Base-by-base conservation (phyloP, 169 alveolate genomes). In the Besnoitia besnoiti region DNA sequence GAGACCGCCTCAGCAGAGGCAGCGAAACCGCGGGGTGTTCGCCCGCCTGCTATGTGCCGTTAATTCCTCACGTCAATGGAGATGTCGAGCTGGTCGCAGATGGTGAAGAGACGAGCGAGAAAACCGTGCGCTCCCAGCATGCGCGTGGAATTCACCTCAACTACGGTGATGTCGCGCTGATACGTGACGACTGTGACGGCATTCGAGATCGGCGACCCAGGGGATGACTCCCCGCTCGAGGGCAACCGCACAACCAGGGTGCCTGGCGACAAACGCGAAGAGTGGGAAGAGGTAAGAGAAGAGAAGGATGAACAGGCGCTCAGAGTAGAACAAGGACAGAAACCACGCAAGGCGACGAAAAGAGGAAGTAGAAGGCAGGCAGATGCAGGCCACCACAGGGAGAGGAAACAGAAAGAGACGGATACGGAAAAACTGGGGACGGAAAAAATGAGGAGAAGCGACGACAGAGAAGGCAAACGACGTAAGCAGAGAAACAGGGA, bases 81-180 rank as follows among this genome's bases (percentile, higher is more conserved):
- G 14, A 89, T 75, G 35, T 51, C 51, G 12, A 62, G 49, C 19
- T 46, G 39, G 50, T 47, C 92, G 50, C 61, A 59, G 75, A 89
- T 42, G 39, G 75, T 14, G 35, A 89, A 89, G 51, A 89, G 67
- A 46, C 46, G 40, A n/a, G 92, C 84, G 19, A 89, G 76, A 85
- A 89, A 89, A 0, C 92, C 92, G 46, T 89, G 73, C 33, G 84
- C 75, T 8, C 92, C 92, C 35, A 89, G 85, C 92, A 89, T 89
- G 0, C 73, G 84, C 0, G 61, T 62, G 30, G 92, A 73, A 76
- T 73, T 33, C 67, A 89, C 67, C n/a, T 73, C 88, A 33, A 89
- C 42, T 0, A 89, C 51, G 39, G 76, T 89, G 24, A 89, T 62
- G 44, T 46, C 51, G 10, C 76, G 12, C 92, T 89, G 61, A 37